Base-by-base conservation (phyloP, 257 asterid genomes). In the Rubia yunnanensis region DNA sequence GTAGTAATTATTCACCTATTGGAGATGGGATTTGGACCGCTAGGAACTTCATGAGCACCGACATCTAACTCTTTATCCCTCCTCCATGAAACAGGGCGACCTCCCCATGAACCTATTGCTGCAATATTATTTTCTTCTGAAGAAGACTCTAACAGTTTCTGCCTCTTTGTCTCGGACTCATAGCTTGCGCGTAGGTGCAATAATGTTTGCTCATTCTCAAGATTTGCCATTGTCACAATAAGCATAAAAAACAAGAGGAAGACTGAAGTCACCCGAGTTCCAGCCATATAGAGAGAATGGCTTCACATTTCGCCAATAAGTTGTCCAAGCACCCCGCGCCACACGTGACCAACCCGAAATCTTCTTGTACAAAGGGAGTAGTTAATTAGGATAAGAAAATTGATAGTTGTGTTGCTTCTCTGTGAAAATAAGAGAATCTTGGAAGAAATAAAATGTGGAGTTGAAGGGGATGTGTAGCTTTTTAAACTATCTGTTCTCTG, bases 11-110 rank as follows among this genome's bases (percentile, higher is more conserved):
- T 38, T 76, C 73, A 76, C 82, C 82, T 80, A 73, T 84, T 82
- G 17, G 89, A 84, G 70, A 78, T 79, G 69, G 94, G 94, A 73
- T 86, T 86, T 73, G 94, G 88, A 64, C 94, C 91, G 68, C 94
- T 86, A 4, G 94, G 94, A 73, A 86, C 91, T 66, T 86, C 94
- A 69, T 86, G 94, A 73, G 84, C 81, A 72, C 70, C 65, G 24
- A 70, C 80, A 57, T 59, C 77, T 70, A 84, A 79, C 5, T 64
- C 39, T 50, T 36, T n/a, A 72, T 70, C 69, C 52, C 75, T 74
- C 75, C 74, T 74, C 79, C 74, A 63, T 18, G 57, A 73, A 23
- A 69, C 52, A 26, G 26, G 58, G 5, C 35, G 27, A 18, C 70
- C 76, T 66, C 60, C 73, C 63, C 67, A 60, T 44, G 52, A 24